phyloP scores from a whole-genome alignment of 208 protist genomes.

The Wallacemonas rigidus region DNA sequence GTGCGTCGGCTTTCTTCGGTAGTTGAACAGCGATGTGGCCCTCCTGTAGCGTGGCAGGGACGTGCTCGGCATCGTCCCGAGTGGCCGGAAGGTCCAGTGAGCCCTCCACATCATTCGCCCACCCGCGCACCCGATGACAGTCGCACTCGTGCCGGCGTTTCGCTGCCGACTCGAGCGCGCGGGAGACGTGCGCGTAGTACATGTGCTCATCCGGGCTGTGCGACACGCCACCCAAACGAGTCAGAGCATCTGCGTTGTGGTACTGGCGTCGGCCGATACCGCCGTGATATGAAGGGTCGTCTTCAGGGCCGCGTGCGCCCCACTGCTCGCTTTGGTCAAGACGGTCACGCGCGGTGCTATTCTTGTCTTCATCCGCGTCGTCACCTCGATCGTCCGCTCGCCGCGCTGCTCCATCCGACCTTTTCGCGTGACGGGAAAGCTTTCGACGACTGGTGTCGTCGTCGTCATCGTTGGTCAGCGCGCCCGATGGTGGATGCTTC shows the following conservation, averaged over 20 bases:
- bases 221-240: background rate
- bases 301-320: background rate
- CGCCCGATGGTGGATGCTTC: background rate
- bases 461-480: background rate
- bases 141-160: background rate
- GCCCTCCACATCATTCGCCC: constrained; percentile 9
- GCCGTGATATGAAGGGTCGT: background rate
- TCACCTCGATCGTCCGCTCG: too few relatives aligned
- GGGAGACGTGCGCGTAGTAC: constrained; percentile 7
- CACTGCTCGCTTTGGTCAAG: background rate
- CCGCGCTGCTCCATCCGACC: too few relatives aligned
- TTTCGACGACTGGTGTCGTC: background rate
- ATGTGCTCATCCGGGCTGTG: constrained; percentile 13
- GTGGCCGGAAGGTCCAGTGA: constrained; percentile 12
- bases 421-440: too few relatives aligned
- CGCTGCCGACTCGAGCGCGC: background rate
- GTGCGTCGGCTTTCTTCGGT: background rate
- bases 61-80: background rate
- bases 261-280: background rate
- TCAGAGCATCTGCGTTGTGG: background rate
- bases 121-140: background rate
- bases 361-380: too few relatives aligned
- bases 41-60: constrained; percentile 3
- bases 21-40: background rate
- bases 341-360: background rate